These are phyloP conservation scores for Fusarium pseudograminearum DNA, from an alignment of 2,329 filamentous ascomycete genomes.

Conservation along the genomic window DNA sequence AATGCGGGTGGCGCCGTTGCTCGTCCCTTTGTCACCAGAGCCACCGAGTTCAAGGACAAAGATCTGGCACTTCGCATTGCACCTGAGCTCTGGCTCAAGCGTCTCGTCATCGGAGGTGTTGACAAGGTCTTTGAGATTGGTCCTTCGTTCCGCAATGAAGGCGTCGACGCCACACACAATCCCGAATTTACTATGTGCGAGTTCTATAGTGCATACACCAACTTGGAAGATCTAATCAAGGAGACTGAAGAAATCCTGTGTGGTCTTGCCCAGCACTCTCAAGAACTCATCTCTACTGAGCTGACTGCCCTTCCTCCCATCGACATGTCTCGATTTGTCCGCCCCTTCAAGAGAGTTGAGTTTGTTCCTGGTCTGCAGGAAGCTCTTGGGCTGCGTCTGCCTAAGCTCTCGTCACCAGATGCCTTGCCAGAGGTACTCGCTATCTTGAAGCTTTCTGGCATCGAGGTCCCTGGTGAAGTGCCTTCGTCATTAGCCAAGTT, in stretches of 20 bases:
- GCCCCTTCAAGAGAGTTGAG: slow-evolving; percentile 76
- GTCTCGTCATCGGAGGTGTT: slow-evolving; percentile 88
- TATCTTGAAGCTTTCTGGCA: slow-evolving; percentile 67
- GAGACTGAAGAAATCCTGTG: slow-evolving; percentile 80
- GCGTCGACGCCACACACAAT: slow-evolving; percentile 91
- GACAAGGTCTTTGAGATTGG: slow-evolving; percentile 94
- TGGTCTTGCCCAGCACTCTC: slow-evolving; percentile 66
- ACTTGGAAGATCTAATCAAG: slow-evolving; percentile 77
- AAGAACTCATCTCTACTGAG: slow-evolving; percentile 58
- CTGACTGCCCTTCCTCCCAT: slow-evolving; percentile 62
- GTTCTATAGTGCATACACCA: slow-evolving; percentile 90
- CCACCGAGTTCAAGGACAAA: slow-evolving; percentile 79
- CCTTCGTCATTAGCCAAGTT: slow-evolving; percentile 71
- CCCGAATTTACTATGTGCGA: slow-evolving; percentile 98
- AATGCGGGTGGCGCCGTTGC: slow-evolving; percentile 89
- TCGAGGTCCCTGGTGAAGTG: slow-evolving; percentile 74
- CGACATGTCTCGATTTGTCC: slow-evolving; percentile 61
- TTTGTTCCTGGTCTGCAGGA: slow-evolving; percentile 85
- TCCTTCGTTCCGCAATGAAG: slow-evolving; percentile 92
- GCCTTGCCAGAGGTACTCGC: slow-evolving; percentile 70
- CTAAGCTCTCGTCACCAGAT: slow-evolving; percentile 67
- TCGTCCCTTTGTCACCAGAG: slow-evolving; percentile 83
- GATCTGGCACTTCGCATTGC: slow-evolving; percentile 86
- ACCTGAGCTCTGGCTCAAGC: slow-evolving; percentile 94
- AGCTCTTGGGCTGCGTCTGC: slow-evolving; percentile 73